Evolutionary conservation across 2,329 filamentous ascomycete genomes (phyloP).

Genomic region (Ramularia endophylla): DNA sequence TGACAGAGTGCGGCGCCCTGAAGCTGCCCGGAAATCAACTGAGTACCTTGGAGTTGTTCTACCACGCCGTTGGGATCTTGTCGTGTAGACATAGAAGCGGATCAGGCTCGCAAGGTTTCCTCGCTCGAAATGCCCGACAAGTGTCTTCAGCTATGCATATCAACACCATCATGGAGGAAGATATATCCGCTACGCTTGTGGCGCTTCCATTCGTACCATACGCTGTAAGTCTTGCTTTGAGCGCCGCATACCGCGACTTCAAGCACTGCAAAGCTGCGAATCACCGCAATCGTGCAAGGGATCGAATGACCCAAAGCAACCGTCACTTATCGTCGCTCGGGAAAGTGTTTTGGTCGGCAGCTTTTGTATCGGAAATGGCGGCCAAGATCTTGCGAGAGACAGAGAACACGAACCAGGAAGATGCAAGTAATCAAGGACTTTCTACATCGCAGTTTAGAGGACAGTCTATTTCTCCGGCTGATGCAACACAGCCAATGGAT

Average conservation of each 20-base stretch:
- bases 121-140: conserved; percentile 8
- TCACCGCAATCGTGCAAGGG: conserved; percentile 4
- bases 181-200: background rate
- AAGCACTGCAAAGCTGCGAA: conserved; percentile 6
- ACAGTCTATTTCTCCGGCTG: background rate
- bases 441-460: background rate
- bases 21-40: conserved; percentile 3
- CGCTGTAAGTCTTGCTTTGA: conserved; percentile 7
- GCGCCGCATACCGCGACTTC: conserved; percentile 8
- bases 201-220: conserved; percentile 9
- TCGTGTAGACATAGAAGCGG: conserved; percentile 4
- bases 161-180: conserved; percentile 7
- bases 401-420: background rate
- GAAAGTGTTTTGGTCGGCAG: conserved; percentile 8
- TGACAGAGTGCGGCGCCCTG: conserved; percentile 4
- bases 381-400: conserved; percentile 5
- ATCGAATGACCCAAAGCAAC: conserved; percentile 1
- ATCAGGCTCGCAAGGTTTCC: background rate
- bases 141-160: conserved; percentile 9
- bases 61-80: conserved; percentile 5
- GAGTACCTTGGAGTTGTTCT: conserved; percentile 7
- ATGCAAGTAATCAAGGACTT: background rate
- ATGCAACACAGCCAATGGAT: no score
- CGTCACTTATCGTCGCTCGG: conserved; percentile 2
- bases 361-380: conserved; percentile 7